phyloP scores from a whole-genome alignment of 768 basidiomycete genomes.

The Trametes villosa region DNA sequence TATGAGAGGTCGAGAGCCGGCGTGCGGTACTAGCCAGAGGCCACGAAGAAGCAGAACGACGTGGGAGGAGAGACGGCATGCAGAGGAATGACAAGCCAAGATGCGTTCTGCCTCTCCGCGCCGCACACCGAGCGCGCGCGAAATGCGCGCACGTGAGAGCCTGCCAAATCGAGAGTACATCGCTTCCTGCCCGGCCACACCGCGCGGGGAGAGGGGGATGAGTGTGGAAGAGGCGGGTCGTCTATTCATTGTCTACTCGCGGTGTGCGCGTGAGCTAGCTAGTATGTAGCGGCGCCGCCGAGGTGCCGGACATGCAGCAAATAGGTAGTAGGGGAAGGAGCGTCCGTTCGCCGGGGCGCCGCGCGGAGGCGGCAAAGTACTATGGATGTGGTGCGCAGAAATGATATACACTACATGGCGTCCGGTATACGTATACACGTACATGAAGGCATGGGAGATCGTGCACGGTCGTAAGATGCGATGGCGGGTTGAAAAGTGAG shows the following conservation, averaged over 20 bases:
- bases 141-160: neutral
- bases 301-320: neutral
- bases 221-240: neutral
- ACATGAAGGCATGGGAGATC: slow-evolving; percentile 23
- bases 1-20: too few species aligned
- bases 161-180: too few species aligned
- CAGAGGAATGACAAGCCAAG: neutral
- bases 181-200: too few species aligned
- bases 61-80: neutral
- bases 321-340: neutral
- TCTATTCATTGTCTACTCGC: neutral
- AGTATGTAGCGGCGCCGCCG: neutral
- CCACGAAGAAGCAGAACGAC: neutral
- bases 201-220: too few species aligned
- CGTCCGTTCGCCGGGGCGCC: neutral
- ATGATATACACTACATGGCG: slow-evolving; percentile 23
- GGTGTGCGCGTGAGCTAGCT: neutral
- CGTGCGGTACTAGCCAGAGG: too few species aligned
- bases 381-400: slow-evolving; percentile 7
- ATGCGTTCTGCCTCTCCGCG: slow-evolving; percentile 3
- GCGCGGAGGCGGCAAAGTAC: slow-evolving; percentile 3
- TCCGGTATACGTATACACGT: slow-evolving; percentile 22
- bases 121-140: slow-evolving; percentile 7
- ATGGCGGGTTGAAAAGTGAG: slow-evolving; percentile 3
- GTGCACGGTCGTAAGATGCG: slow-evolving; percentile 20